Percentiles rank a stretch among this genome's conserved stretches.
Conservation (phyloP, 2,329 filamentous ascomycete genomes). For the Penicillium frequentans region DNA sequence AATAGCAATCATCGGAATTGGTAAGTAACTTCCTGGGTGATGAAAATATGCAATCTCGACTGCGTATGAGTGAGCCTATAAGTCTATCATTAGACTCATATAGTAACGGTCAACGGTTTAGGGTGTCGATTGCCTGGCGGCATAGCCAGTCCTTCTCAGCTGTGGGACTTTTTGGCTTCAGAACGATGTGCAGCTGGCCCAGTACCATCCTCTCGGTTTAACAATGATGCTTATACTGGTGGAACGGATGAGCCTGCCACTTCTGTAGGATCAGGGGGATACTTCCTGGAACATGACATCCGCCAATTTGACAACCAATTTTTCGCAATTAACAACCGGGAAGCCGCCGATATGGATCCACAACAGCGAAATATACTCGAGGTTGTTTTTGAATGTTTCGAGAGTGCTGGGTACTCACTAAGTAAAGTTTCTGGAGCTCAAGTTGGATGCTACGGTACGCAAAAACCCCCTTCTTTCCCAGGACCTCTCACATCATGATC, state of each 20-base stretch:
- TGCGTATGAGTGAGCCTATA: too few species aligned
- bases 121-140: too few species aligned
- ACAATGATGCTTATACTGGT: not conserved
- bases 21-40: too few species aligned
- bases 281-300: not conserved
- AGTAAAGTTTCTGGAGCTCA: too few species aligned
- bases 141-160: not conserved
- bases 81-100: too few species aligned
- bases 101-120: too few species aligned
- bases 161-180: too few species aligned
- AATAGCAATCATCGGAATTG: too few species aligned
- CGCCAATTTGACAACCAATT: conserved; percentile 23
- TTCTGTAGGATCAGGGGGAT: not conserved
- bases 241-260: not conserved
- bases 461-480: too few species aligned
- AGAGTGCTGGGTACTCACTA: conserved; percentile 16
- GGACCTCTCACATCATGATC: too few species aligned
- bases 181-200: not conserved
- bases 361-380: conserved; percentile 29
- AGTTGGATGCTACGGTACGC: too few species aligned
- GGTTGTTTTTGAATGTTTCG: conserved; percentile 24
- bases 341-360: conserved; percentile 26
- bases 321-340: conserved; percentile 23
- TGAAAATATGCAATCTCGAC: too few species aligned
- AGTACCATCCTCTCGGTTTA: not conserved